Base-by-base conservation (phyloP, 768 basidiomycete genomes). In the Mycena pura region DNA sequence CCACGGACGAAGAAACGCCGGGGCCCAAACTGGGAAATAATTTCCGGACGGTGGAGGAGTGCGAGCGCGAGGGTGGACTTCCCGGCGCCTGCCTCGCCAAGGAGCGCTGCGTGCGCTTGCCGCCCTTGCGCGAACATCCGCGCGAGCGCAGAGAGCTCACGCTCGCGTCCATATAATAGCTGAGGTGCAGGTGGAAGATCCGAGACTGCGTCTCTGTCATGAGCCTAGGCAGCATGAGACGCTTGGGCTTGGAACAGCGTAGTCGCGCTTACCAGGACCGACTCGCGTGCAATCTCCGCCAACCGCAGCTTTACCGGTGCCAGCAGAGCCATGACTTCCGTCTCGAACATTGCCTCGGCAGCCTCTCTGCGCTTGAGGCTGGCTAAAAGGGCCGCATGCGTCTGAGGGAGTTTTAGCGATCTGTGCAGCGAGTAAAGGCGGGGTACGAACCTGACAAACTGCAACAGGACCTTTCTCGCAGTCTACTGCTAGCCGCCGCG, bases 81-180 rank as follows among this genome's bases (percentile, higher is more conserved):
- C 6, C 64, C 64, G 0, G 48, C 24, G 6, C 64, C 64, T 3
- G 21, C 43, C 11, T 40, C 48, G 17, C 64, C 57, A 15, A 59
- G 6, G 17, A 59, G 24, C 1, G 36, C 44, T 10, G 43, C 27
- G 10, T 34, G 38, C 3, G 52, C 60, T 38, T 54, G 53, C 2
- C 46, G 25, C 6, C 22, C 29, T 3, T 34, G 32, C 4, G 52
- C 22, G 22, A 48, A 51, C 13, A 38, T 31, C 22, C 15, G 21
- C 34, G 31, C 46, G 2, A 66, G 56, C 9, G 41, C 9, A 13
- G 31, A 22, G 7, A 62, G 46, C 34, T 66, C 60, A 0, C 22
- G 45, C 5, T 58, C 47, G 14, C 64, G 60, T 13, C 64, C 64
- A n/a, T 50, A 56, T 41, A 66, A 66, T 22, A 62, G 44, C 22